A percentile compares a stretch with the other conserved stretches of the same genome.
These are phyloP conservation scores for Nectriaceae sp. DNA, from an alignment of 2,329 filamentous ascomycete genomes.

Conservation along the genomic window DNA sequence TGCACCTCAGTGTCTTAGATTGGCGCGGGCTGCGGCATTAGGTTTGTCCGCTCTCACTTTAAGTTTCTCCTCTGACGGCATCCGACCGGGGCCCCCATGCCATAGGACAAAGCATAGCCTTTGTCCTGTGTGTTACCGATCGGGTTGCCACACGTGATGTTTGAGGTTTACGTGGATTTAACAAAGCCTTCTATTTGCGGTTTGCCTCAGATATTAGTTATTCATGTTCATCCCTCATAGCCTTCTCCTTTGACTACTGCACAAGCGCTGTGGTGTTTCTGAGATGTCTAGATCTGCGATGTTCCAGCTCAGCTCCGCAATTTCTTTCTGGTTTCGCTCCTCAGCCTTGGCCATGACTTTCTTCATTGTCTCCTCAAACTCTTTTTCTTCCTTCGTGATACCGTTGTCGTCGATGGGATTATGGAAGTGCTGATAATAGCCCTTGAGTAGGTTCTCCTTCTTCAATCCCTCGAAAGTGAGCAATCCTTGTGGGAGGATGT, in stretches of 20 bases:
- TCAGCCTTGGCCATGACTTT: slow-evolving; percentile 60
- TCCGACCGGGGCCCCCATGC: too few species aligned
- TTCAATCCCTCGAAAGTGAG: slow-evolving; percentile 61
- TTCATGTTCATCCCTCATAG: too few species aligned
- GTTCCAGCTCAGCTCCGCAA: slow-evolving; percentile 64
- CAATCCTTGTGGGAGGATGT: slow-evolving; percentile 62
- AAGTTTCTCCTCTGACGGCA: too few species aligned
- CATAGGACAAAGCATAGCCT: too few species aligned
- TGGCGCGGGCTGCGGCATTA: background rate
- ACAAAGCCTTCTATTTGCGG: too few species aligned
- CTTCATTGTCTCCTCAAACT: slow-evolving; percentile 56
- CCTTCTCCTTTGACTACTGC: too few species aligned
- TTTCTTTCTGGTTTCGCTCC: slow-evolving; percentile 66
- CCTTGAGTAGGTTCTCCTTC: slow-evolving; percentile 60
- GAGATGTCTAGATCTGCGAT: slow-evolving; percentile 52
- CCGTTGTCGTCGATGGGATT: slow-evolving; percentile 70
- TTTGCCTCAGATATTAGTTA: too few species aligned
- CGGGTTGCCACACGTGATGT: too few species aligned
- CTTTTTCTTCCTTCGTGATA: slow-evolving; percentile 61
- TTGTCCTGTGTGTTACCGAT: too few species aligned
- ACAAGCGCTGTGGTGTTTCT: background rate
- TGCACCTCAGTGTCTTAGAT: background rate
- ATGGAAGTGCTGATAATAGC: slow-evolving; percentile 61
- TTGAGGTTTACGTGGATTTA: too few species aligned
- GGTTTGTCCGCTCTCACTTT: background rate